These are phyloP conservation scores for Coleophoma crateriformis DNA, from an alignment of 2,329 filamentous ascomycete genomes.

Conservation along the genomic window DNA sequence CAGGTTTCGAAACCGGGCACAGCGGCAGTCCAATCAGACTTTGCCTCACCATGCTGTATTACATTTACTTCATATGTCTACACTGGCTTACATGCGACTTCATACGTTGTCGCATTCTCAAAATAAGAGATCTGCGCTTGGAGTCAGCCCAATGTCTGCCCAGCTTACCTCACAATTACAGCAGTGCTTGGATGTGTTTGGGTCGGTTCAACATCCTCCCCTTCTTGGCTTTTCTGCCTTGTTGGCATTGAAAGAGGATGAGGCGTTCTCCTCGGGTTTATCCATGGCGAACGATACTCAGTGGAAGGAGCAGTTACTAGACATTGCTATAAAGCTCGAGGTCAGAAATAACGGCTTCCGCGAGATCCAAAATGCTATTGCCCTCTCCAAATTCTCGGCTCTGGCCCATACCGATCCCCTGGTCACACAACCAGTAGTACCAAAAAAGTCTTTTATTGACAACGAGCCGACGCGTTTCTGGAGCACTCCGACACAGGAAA, in stretches of 20 bases:
- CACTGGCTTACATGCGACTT: background rate
- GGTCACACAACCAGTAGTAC: background rate
- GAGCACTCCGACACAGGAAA: background rate
- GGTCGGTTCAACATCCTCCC: background rate
- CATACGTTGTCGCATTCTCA: background rate
- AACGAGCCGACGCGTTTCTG: background rate
- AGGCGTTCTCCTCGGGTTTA: background rate
- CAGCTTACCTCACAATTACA: background rate
- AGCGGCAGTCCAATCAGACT: background rate
- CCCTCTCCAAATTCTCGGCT: background rate
- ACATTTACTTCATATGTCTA: background rate
- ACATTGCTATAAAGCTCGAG: background rate
- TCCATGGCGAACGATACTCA: background rate
- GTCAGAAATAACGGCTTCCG: conserved; percentile 1
- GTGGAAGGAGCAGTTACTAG: background rate
- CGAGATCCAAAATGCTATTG: conserved; percentile 1
- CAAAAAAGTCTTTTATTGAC: background rate
- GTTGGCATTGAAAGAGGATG: background rate
- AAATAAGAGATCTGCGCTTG: background rate
- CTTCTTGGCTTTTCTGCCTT: background rate
- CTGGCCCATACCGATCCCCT: background rate
- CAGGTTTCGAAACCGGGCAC: background rate
- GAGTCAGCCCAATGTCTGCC: background rate
- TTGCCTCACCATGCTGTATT: background rate
- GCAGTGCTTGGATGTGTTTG: background rate